These are phyloP conservation scores for Fusarium haematococcum DNA, from an alignment of 2,329 filamentous ascomycete genomes.

Conservation along the genomic window DNA sequence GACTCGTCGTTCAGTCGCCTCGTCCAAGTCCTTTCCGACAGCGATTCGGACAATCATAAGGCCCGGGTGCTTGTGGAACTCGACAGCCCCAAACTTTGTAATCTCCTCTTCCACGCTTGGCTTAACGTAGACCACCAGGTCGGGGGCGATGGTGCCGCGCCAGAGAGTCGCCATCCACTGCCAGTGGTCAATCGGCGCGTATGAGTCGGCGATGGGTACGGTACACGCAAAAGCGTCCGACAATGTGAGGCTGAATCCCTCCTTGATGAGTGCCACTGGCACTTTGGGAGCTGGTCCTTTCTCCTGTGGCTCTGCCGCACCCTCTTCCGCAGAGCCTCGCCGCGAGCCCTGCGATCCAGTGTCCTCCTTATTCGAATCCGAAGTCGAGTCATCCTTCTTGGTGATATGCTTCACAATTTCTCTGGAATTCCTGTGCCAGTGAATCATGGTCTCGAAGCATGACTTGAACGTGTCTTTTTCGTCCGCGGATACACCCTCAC, in stretches of 20 bases:
- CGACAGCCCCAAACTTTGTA: conserved; percentile 61
- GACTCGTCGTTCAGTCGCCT: conserved; percentile 78
- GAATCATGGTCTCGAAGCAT: conserved; percentile 76
- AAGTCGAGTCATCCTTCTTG: conserved; percentile 16
- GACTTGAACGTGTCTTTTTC: conserved; percentile 59
- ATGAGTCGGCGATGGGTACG: conserved; percentile 81
- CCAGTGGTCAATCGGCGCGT: conserved; percentile 91
- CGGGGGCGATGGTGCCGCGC: conserved; percentile 86
- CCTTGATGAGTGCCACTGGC: conserved; percentile 80
- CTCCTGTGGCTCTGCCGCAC: conserved; percentile 2
- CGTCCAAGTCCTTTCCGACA: conserved; percentile 63
- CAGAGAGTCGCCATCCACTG: conserved; percentile 96
- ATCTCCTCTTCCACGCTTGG: conserved; percentile 51
- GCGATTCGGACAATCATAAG: conserved; percentile 67
- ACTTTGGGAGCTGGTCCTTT: conserved; percentile 49
- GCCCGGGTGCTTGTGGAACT: conserved; percentile 64
- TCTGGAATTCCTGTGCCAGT: conserved; percentile 81
- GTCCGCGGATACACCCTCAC: conserved; percentile 28
- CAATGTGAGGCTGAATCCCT: conserved; percentile 82
- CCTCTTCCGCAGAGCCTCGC: conserved; percentile 23
- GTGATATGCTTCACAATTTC: conserved; percentile 72
- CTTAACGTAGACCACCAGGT: conserved; percentile 79
- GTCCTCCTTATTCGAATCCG: conserved; percentile 16
- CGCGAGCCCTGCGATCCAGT: conserved; percentile 15
- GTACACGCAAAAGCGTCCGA: conserved; percentile 80